Conservation (phyloP, 2,329 filamentous ascomycete species). For the Samsoniella hepiali region DNA sequence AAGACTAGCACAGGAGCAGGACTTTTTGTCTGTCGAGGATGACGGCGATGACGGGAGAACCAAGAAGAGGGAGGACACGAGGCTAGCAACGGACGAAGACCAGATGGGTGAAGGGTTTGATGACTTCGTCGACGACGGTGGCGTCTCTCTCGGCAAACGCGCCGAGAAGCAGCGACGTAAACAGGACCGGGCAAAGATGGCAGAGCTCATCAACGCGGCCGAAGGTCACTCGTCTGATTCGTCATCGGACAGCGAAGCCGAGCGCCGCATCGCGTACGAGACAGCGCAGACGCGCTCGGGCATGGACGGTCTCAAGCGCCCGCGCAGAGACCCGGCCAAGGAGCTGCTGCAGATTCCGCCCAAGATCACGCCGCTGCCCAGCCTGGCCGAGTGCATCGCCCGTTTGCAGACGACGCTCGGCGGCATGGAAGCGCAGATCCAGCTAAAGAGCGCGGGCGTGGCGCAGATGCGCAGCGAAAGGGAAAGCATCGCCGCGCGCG, state of each 20-base stretch:
- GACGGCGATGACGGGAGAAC: slow-evolving; percentile 48
- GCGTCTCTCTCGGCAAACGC: slow-evolving; percentile 71
- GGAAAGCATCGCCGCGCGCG: slow-evolving; percentile 62
- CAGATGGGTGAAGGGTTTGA: slow-evolving; percentile 93
- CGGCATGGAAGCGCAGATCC: slow-evolving; percentile 61
- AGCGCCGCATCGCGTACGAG: slow-evolving; percentile 79
- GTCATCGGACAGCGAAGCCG: slow-evolving; percentile 66
- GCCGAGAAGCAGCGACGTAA: slow-evolving; percentile 70
- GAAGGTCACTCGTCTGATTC: slow-evolving; percentile 63
- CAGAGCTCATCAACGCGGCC: slow-evolving; percentile 75
- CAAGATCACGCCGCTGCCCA: slow-evolving; percentile 74
- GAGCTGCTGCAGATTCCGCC: slow-evolving; percentile 58
- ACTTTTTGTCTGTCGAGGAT: slow-evolving; percentile 63
- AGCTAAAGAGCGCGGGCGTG: slow-evolving; percentile 59
- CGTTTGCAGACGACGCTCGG: slow-evolving; percentile 59
- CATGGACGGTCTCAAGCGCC: slow-evolving; percentile 67
- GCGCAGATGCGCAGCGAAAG: slow-evolving; percentile 67
- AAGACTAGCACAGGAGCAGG: slow-evolving; percentile 68
- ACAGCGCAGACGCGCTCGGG: slow-evolving; percentile 80
- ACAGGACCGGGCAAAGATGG: slow-evolving; percentile 72
- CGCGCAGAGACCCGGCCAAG: slow-evolving; percentile 34
- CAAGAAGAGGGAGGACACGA: slow-evolving; percentile 65
- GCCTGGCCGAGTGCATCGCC: slow-evolving; percentile 63
- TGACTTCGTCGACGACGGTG: slow-evolving; percentile 82
- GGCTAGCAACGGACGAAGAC: slow-evolving; percentile 81